Evolutionary conservation across 371 early-diverging fungal species (phyloP).

Genomic region (Lichtheimia corymbifera): DNA sequence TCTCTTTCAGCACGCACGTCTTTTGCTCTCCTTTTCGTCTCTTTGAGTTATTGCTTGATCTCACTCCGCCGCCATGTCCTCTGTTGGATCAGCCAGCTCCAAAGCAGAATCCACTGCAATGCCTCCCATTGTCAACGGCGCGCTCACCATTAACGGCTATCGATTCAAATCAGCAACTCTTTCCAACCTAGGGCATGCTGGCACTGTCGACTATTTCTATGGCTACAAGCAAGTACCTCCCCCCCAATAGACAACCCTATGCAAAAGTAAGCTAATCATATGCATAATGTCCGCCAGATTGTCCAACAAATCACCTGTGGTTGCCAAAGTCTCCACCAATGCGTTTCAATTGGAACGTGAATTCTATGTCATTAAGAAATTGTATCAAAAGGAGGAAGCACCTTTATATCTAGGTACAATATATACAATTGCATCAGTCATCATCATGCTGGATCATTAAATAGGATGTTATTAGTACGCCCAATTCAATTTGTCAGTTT

Average conservation of each 20-base stretch:
- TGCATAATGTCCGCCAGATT: conserved; percentile 5
- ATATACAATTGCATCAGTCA: neutral
- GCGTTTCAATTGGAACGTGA: conserved; percentile 43
- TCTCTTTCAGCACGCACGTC: too few species aligned
- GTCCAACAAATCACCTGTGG: conserved; percentile 35
- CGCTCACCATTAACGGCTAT: conserved; percentile 41
- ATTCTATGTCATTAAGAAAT: conserved; percentile 43
- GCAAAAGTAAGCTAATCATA: conserved; percentile 11
- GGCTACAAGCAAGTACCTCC: conserved; percentile 31
- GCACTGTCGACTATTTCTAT: conserved; percentile 37
- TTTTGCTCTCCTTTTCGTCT: too few species aligned
- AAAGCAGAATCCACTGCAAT: too few species aligned
- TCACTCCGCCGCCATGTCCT: too few species aligned
- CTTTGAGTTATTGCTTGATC: too few species aligned
- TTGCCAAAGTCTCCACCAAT: conserved; percentile 42
- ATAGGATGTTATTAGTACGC: conserved; percentile 21
- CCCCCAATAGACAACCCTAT: too few species aligned
- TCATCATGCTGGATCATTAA: neutral
- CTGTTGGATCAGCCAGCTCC: too few species aligned
- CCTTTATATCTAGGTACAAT: conserved; percentile 31
- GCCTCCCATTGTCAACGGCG: too few species aligned
- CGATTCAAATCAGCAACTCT: conserved; percentile 38
- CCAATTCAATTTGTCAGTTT: conserved; percentile 39
- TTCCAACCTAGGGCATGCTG: conserved; percentile 39
- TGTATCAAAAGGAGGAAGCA: conserved; percentile 38